These are phyloP conservation scores for Rubroshorea leprosula DNA, from an alignment of 345 rosid species.

Conservation along the genomic window DNA sequence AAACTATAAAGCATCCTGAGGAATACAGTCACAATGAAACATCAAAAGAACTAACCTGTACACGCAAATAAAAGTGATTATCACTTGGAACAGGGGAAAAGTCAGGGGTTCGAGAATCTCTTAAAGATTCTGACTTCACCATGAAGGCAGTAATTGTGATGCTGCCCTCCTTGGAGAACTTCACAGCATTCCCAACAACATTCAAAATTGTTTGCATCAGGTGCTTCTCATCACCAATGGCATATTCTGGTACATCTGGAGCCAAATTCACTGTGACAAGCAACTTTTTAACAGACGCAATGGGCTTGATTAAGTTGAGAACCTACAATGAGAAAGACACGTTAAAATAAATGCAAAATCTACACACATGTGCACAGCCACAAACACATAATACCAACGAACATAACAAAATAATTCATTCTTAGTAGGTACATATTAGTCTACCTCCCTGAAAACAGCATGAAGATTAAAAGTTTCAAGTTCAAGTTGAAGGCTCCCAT, in stretches of 20 bases:
- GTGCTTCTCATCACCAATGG: slow-evolving; percentile 86
- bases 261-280: slow-evolving; percentile 60
- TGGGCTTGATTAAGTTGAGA: slow-evolving; percentile 79
- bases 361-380: not conserved
- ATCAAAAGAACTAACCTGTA: slow-evolving; percentile 57
- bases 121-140: slow-evolving; percentile 58
- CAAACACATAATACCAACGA: not conserved
- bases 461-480: slow-evolving; percentile 64
- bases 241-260: slow-evolving; percentile 82
- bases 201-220: slow-evolving; percentile 79
- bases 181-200: slow-evolving; percentile 93
- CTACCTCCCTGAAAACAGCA: slow-evolving; percentile 71
- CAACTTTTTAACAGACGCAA: slow-evolving; percentile 83
- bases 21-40: slow-evolving; percentile 5
- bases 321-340: slow-evolving; percentile 45
- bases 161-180: slow-evolving; percentile 87
- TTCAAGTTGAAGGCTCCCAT: slow-evolving; percentile 95
- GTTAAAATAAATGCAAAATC: not conserved
- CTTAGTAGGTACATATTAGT: not conserved
- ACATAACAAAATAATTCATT: not conserved
- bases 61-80: slow-evolving; percentile 73
- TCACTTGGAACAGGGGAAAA: slow-evolving; percentile 59
- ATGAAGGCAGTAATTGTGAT: slow-evolving; percentile 67
- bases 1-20: not conserved
- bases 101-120: slow-evolving; percentile 63